Percentiles rank a stretch among this genome's conserved stretches.
These are phyloP conservation scores for Infundibulicybe gibba DNA, from an alignment of 768 basidiomycete genomes.

Conservation along the genomic window DNA sequence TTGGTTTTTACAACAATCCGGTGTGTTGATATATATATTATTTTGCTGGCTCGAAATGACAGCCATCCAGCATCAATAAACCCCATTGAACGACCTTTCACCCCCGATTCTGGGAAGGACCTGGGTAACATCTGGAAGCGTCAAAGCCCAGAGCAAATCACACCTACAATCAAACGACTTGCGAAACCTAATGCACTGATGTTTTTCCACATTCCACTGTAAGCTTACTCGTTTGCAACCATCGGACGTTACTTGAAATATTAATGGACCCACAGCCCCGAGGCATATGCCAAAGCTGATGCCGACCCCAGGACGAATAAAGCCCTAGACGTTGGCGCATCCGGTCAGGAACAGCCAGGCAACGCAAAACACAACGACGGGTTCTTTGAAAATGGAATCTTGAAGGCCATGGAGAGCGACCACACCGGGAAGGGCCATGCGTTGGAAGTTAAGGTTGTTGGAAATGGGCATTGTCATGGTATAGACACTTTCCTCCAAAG, in stretches of 20 bases:
- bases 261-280: constrained; percentile 43
- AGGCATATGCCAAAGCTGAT: constrained; percentile 74
- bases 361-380: constrained; percentile 70
- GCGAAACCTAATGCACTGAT: constrained; percentile 95
- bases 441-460: constrained; percentile 82
- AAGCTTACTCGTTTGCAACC: constrained; percentile 19
- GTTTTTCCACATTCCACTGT: constrained; percentile 99
- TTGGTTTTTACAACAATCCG: constrained; percentile 86
- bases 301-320: constrained; percentile 53
- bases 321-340: constrained; percentile 65
- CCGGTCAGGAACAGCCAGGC: constrained; percentile 55
- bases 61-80: constrained; percentile 47
- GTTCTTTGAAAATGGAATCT: constrained; percentile 81
- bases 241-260: background rate
- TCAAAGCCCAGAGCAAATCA: constrained; percentile 60
- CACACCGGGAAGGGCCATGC: constrained; percentile 43
- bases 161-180: constrained; percentile 49
- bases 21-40: constrained; percentile 18
- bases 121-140: constrained; percentile 64
- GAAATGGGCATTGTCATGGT: constrained; percentile 91
- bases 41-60: background rate
- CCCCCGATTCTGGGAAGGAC: constrained; percentile 71
- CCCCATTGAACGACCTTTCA: constrained; percentile 80
- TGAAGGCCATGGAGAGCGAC: constrained; percentile 69
- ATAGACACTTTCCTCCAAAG: constrained; percentile 16